Evolutionary conservation across 495 filamentous ascomycete species (phyloP), one percentile per base, ranked within the genome.

Genomic region (Jackrogersella minutella): DNA sequence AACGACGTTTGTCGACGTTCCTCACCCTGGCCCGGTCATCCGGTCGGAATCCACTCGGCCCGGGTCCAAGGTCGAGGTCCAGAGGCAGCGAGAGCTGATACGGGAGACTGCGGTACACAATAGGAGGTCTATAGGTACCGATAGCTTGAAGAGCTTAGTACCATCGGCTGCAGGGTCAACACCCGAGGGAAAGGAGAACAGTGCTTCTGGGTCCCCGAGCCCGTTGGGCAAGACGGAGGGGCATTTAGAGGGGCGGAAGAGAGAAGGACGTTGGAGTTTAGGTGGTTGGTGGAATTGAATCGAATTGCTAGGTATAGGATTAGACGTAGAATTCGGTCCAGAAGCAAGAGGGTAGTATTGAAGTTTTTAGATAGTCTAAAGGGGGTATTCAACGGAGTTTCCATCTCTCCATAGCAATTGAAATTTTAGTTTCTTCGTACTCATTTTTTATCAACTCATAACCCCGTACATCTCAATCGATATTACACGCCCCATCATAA

Each of bases 71-170:
- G 31, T 62, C 9, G 67, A 67, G 9, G 64, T 70, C 36, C 72
- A 66, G 10, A 39, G 68, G 13, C 71, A 72, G 36, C 71, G 74
- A 22, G 70, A 74, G 40, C 36, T 61, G 17, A 75, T 80, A 54
- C 75, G 73, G 24, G 74, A 80, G 30, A 63, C 72, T 1, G 80
- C 80, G 9, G 51, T 80, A 59, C 74, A 72, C 17, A 81, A 80
- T 51, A 75, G 75, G 66, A 62, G 79, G 16, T 79, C 74, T 28
- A 58, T 82, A 14, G 79, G 78, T 13, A 65, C 76, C 2, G 79
- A 81, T 17, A 79, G 77, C 11, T 59, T 81, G 54, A 76, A 75
- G 64, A 80, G 79, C 46, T 69, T 81, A 13, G 80, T 79, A 13
- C 76, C 78, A 22, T 78, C 74, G 58, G 61, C 78, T 17, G 65